phyloP scores from a whole-genome alignment of 768 basidiomycete genomes.

The Antrodiella citrinella region DNA sequence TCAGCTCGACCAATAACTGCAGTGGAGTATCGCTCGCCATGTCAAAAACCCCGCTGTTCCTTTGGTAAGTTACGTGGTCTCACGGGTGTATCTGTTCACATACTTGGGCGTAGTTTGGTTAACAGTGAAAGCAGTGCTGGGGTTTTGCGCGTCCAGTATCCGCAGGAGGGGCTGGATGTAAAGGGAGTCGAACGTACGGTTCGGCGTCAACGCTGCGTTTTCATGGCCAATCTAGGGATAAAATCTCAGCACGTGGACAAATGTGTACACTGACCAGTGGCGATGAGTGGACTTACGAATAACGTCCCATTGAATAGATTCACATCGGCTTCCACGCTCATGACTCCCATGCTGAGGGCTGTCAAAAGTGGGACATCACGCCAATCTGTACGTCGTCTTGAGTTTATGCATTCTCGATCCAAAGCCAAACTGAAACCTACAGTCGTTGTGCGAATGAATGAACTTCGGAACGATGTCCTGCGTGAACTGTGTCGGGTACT shows the following conservation, averaged over 20 bases:
- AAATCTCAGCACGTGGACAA: too few species aligned
- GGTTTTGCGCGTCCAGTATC: constrained; percentile 35
- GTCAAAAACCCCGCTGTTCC: constrained; percentile 41
- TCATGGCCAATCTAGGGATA: constrained; percentile 42
- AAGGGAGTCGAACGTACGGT: constrained; percentile 38
- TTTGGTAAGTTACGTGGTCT: neutral
- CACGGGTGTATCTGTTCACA: constrained; percentile 8
- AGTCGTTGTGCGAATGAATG: constrained; percentile 52
- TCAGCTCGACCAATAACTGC: constrained; percentile 45
- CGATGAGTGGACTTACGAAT: constrained; percentile 24
- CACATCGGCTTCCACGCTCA: constrained; percentile 48
- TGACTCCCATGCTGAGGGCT: constrained; percentile 40
- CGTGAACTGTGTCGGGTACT: constrained; percentile 40
- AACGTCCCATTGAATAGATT: constrained; percentile 38
- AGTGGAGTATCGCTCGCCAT: constrained; percentile 31
- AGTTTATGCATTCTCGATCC: neutral
- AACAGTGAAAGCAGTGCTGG: constrained; percentile 31
- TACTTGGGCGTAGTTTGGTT: constrained; percentile 36
- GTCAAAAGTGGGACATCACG: constrained; percentile 41
- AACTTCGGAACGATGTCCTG: constrained; percentile 37
- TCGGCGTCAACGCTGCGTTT: constrained; percentile 30
- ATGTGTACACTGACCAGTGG: neutral
- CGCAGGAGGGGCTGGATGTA: constrained; percentile 39
- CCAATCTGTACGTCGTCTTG: constrained; percentile 31
- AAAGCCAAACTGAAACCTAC: constrained; percentile 20